A percentile compares a stretch with the other conserved stretches of the same genome.
These are phyloP conservation scores for Metschnikowia borealis DNA, from an alignment of 805 yeast genomes.

Conservation along the genomic window DNA sequence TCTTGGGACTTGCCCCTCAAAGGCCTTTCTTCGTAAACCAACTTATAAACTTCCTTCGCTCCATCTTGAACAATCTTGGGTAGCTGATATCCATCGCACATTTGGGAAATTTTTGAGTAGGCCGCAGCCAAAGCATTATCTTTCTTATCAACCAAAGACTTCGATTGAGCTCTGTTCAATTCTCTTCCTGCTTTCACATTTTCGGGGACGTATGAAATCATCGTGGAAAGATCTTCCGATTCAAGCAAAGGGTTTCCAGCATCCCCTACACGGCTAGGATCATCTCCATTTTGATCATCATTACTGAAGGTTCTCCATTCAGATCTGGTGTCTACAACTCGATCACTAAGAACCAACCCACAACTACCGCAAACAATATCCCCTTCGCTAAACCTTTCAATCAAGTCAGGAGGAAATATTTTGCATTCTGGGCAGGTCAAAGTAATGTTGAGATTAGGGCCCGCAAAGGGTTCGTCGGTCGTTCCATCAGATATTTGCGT, in stretches of 20 bases:
- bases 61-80: slow-evolving; percentile 96
- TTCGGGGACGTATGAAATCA: slow-evolving; percentile 83
- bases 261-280: slow-evolving; percentile 98
- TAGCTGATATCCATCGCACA: slow-evolving; percentile 94
- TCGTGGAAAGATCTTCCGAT: slow-evolving; percentile 86
- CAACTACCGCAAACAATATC: slow-evolving; percentile 98
- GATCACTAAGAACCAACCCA: slow-evolving; percentile 88
- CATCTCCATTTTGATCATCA: slow-evolving; percentile 97
- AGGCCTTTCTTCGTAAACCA: slow-evolving; percentile 82
- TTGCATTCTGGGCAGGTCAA: slow-evolving; percentile 95
- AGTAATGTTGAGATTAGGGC: slow-evolving; percentile 83
- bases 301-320: slow-evolving; percentile 99
- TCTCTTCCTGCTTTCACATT: slow-evolving; percentile 87
- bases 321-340: slow-evolving; percentile 90
- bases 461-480: slow-evolving; percentile 39
- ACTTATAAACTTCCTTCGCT: slow-evolving; percentile 91
- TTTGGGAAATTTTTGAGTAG: slow-evolving; percentile 83
- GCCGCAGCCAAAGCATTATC: slow-evolving; percentile 88
- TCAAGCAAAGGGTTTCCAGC: slow-evolving; percentile 91
- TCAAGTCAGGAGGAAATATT: slow-evolving; percentile 90
- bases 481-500: slow-evolving; percentile 10
- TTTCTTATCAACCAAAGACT: slow-evolving; percentile 77
- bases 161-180: slow-evolving; percentile 83
- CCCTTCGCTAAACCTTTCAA: slow-evolving; percentile 94
- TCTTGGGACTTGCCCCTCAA: slow-evolving; percentile 90